A percentile compares a stretch with the other conserved stretches of the same genome.
Evolutionary conservation across 768 basidiomycete species (phyloP).

Genomic region (Coprinopsis cinerea): DNA sequence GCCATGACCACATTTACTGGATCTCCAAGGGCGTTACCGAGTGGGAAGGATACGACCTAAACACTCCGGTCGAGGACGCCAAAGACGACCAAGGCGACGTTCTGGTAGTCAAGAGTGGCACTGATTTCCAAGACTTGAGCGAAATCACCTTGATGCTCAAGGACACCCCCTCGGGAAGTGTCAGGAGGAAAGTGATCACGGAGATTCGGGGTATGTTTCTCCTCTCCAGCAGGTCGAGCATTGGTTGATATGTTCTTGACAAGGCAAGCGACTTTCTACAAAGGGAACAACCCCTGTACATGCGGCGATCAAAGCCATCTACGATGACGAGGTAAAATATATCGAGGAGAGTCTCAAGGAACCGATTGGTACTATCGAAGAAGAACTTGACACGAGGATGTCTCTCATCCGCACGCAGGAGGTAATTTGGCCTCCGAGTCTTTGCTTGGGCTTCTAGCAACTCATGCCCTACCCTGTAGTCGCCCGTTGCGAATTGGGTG

Average conservation of each 20-base stretch:
- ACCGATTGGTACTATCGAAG: constrained; percentile 65
- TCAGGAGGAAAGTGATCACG: constrained; percentile 2
- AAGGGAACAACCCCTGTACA: neutral
- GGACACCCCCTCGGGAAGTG: constrained; percentile 1
- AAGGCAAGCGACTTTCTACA: constrained; percentile 41
- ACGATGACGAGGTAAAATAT: constrained; percentile 44
- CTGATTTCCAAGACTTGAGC: constrained; percentile 1
- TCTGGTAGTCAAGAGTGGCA: constrained; percentile 2
- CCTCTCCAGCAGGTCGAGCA: neutral
- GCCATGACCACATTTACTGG: constrained; percentile 3
- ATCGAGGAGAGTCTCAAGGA: constrained; percentile 52
- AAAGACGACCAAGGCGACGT: constrained; percentile 1
- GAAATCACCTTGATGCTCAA: neutral
- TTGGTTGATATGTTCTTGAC: neutral
- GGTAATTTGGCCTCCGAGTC: constrained; percentile 28
- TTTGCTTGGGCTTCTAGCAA: neutral
- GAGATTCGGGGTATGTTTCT: constrained; percentile 3
- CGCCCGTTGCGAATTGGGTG: neutral
- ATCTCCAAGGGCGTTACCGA: neutral
- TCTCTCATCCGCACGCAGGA: constrained; percentile 66
- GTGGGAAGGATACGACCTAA: constrained; percentile 1
- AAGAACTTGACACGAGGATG: constrained; percentile 67
- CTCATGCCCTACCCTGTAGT: neutral
- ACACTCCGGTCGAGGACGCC: neutral
- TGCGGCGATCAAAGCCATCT: neutral